phyloP scores from a whole-genome alignment of 2,329 filamentous ascomycete species.

The Polychaeton citri region DNA sequence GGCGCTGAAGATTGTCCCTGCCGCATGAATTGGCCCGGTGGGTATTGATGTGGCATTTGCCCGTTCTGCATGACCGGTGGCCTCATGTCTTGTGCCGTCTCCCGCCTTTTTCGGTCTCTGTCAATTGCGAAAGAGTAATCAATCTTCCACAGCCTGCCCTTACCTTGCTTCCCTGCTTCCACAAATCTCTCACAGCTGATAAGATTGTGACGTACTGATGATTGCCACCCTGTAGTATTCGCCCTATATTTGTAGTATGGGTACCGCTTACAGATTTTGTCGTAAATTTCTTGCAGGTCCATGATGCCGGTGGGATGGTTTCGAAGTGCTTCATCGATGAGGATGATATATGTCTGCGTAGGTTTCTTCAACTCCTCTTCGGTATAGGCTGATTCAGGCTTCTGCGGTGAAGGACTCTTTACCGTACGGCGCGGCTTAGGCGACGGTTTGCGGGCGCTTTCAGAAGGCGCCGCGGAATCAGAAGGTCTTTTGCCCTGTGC shows the following conservation, averaged over 20 bases:
- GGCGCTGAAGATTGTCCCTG: conserved; percentile 5
- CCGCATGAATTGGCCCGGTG: not conserved
- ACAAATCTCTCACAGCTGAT: conserved; percentile 45
- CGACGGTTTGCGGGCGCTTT: conserved; percentile 22
- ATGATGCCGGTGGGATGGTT: conserved; percentile 42
- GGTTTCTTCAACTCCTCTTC: conserved; percentile 63
- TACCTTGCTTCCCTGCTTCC: conserved; percentile 46
- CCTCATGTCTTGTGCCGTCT: conserved; percentile 24
- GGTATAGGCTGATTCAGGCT: conserved; percentile 51
- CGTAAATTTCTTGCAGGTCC: conserved; percentile 54
- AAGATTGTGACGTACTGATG: conserved; percentile 53
- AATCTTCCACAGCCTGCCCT: conserved; percentile 51
- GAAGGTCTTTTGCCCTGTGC: not conserved
- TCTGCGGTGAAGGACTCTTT: conserved; percentile 48
- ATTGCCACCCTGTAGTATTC: conserved; percentile 51
- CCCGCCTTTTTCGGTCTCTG: conserved; percentile 39
- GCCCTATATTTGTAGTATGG: conserved; percentile 50
- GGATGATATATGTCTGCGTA: conserved; percentile 47
- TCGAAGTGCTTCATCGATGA: conserved; percentile 50
- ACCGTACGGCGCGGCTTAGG: conserved; percentile 37
- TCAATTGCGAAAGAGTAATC: conserved; percentile 46
- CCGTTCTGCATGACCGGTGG: conserved; percentile 12
- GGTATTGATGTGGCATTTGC: conserved; percentile 1
- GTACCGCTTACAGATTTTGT: conserved; percentile 48
- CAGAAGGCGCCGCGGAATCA: conserved; percentile 7